Conservation (phyloP, 495 filamentous ascomycete species). For the Tetracladium setigerum region DNA sequence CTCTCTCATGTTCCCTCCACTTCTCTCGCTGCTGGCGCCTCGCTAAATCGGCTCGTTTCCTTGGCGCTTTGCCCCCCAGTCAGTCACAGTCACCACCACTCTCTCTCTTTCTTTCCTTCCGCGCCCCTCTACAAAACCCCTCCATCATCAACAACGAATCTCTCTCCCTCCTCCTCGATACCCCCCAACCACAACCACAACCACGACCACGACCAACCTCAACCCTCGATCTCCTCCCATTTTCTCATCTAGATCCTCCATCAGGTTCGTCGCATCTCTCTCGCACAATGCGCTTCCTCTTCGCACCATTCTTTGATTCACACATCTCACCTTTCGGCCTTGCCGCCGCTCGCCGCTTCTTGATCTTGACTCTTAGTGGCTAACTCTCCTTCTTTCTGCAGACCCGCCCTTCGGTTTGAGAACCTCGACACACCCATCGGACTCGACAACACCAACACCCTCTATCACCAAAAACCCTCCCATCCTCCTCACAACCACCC, state of each 20-base stretch:
- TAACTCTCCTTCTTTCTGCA: constrained; percentile 17
- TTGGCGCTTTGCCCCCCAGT: neutral
- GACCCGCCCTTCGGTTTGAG: constrained; percentile 8
- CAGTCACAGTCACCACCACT: neutral
- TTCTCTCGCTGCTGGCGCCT: neutral
- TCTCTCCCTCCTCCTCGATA: neutral
- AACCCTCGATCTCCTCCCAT: constrained; percentile 8
- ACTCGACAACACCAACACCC: constrained; percentile 11
- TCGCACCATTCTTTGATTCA: neutral
- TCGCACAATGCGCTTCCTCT: neutral
- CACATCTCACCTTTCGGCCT: constrained; percentile 5
- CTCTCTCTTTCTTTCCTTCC: neutral
- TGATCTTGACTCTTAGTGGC: constrained; percentile 9
- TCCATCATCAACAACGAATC: too few relatives aligned
- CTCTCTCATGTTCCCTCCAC: too few relatives aligned
- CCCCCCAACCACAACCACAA: constrained; percentile 2
- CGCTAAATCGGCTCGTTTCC: neutral
- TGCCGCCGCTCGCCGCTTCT: constrained; percentile 16
- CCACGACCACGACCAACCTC: constrained; percentile 11
- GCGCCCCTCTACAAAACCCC: constrained; percentile 1
- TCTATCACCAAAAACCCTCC: neutral
- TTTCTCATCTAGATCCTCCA: constrained; percentile 7
- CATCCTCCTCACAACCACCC: constrained; percentile 7
- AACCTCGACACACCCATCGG: constrained; percentile 1
- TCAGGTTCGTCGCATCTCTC: constrained; percentile 8